Evolutionary conservation across 1,139 yeast genomes (phyloP), one percentile per base, ranked within the genome.

Genomic region (Pneumocystis wakefieldiae): DNA sequence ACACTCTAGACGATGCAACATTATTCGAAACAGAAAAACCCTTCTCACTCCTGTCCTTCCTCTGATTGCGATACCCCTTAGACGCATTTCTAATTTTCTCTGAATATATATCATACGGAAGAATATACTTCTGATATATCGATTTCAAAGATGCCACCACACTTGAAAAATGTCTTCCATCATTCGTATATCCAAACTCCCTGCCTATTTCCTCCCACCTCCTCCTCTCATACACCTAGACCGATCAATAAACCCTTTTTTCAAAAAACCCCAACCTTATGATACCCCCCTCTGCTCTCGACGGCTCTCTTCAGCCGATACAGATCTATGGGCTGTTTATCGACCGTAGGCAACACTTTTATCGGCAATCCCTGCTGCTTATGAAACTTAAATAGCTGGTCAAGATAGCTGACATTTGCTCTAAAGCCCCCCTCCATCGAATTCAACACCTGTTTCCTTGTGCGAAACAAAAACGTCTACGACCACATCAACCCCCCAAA

Each of bases 101-200:
- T 28, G 75, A 65, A 66, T 72, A 74, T 35, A 64, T 65, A 57
- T 73, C 77, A 64, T 73, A 77, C 1, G 79, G 78, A 28, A 66
- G 65, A 10, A 77, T 66, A 39, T 71, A 68, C 60, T 70, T 69
- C 57, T 69, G 71, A 63, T 77, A 76, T 1, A 87, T 81, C 1
- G 82, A 74, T 70, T 86, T 83, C 65, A 87, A 75, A 0, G 89
- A 81, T 7, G 57, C 60, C 12, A 62, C 61, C 89, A 82, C 24
- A 90, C 83, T 63, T 86, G 74, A 29, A 90, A 84, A 35, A 88
- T 84, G 81, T 84, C 82, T 60, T 3, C 83, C 81, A 67, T 83
- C 79, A 2, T 87, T 89, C 41, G 82, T 80, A 71, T 84, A 86
- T 0, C 95, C 95, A 63, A 87, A 75, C 68, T 86, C 95, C 62